Base-by-base conservation (phyloP, 192 early-diverging fungal genomes). In the Coemansia sp. region DNA sequence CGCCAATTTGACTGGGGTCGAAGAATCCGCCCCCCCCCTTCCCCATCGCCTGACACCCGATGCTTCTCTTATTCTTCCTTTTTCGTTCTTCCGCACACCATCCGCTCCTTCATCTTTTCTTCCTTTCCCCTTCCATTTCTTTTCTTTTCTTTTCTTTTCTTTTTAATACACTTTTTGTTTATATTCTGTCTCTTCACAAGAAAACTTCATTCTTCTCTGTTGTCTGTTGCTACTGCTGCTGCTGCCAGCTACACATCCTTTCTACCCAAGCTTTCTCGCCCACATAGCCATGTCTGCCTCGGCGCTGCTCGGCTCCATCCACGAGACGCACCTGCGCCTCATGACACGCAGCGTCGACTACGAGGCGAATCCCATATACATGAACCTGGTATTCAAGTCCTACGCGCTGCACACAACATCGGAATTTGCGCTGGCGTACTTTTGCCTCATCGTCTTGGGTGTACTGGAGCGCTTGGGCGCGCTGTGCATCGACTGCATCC, bases 381-480 rank as follows among this genome's bases (percentile, higher is more conserved):
- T 80, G 24, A 64, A 56, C 19, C 72, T 80, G 47, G 69, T 80
- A 24, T 80, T 80, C 68, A 80, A 80, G 69, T 60, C 78, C 25
- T 80, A 75, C 57, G 22, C 19, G 0, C 59, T 80, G 41, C 57
- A 37, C 46, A 75, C 68, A 6, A 67, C 49, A 2, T 38, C 58
- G 0, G 36, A 80, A 29, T 80, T 80, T 72, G 78, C 78, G 0
- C 63, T 71, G 43, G 72, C 62, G 11, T 80, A 80, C 68, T 72
- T 80, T 24, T 80, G 74, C 65, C 65, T 80, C 17, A 80, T 80
- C 35, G 62, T 80, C 25, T 66, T 80, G 45, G 73, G 78, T 36
- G 67, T 80, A 11, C 72, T 58, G n/a, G 78, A 80, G 66, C 64
- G 78, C 35, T 66, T 80, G 36, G 39, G 74, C 41, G 63, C 78